These are phyloP conservation scores for Pseudomassariella vexata DNA, from an alignment of 2,329 filamentous ascomycete genomes.

Conservation along the genomic window DNA sequence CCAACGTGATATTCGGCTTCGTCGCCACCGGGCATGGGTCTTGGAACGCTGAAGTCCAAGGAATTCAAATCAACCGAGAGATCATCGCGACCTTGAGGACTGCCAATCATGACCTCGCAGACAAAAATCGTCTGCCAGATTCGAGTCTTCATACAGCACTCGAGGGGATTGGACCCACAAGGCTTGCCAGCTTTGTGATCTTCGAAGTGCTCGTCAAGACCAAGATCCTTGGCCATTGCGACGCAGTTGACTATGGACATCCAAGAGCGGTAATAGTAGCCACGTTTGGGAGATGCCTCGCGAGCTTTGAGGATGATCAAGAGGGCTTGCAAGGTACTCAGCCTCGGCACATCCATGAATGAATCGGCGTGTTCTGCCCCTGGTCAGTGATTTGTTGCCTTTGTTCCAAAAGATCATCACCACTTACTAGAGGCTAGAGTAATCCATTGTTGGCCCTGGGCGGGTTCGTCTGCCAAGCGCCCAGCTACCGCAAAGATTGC, in stretches of 20 bases:
- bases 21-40: slow-evolving; percentile 61
- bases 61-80: slow-evolving; percentile 69
- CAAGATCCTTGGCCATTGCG: slow-evolving; percentile 88
- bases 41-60: slow-evolving; percentile 66
- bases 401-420: neutral
- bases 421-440: slow-evolving; percentile 73
- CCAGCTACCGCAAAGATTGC: slow-evolving; percentile 88
- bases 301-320: slow-evolving; percentile 84
- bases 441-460: slow-evolving; percentile 87
- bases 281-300: slow-evolving; percentile 85
- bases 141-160: slow-evolving; percentile 79
- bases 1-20: slow-evolving; percentile 72
- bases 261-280: slow-evolving; percentile 97
- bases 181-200: slow-evolving; percentile 66
- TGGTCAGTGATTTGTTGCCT: slow-evolving; percentile 17
- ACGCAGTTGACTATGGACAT: slow-evolving; percentile 90
- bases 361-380: slow-evolving; percentile 75
- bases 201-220: slow-evolving; percentile 79
- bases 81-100: slow-evolving; percentile 86
- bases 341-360: slow-evolving; percentile 84
- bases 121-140: slow-evolving; percentile 87
- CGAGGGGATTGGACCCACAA: slow-evolving; percentile 64
- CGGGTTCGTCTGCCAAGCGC: slow-evolving; percentile 74
- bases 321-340: slow-evolving; percentile 89
- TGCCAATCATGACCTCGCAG: slow-evolving; percentile 88